Evolutionary conservation across 106 monocot species (phyloP).

Genomic region (Iris macrosiphon): DNA sequence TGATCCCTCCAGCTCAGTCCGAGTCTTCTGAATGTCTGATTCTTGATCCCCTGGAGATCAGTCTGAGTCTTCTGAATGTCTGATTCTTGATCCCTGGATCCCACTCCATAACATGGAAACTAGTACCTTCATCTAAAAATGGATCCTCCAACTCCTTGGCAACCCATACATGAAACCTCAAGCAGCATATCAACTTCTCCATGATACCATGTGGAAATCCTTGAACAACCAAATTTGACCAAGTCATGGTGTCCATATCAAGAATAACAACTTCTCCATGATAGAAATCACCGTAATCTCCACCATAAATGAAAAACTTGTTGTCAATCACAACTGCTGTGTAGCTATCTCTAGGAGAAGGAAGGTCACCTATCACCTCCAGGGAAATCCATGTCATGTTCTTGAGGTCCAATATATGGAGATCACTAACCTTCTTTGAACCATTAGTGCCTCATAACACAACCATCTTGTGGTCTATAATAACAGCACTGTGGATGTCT

Average conservation of each 20-base stretch:
- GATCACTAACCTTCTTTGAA: conserved; percentile 74
- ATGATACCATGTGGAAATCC: too few species aligned
- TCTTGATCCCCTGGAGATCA: too few species aligned
- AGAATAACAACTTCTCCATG: conserved; percentile 78
- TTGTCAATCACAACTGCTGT: conserved; percentile 52
- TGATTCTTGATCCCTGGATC: too few species aligned
- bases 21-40: too few species aligned
- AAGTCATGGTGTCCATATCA: conserved; percentile 54
- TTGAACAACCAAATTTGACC: too few species aligned
- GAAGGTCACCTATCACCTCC: conserved; percentile 51
- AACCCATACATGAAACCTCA: too few species aligned
- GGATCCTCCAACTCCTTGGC: too few species aligned
- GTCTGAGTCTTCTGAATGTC: too few species aligned
- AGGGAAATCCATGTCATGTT: conserved; percentile 72
- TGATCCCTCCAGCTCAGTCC: too few species aligned
- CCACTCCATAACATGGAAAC: too few species aligned
- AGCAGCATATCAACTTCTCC: too few species aligned
- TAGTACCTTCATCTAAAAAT: too few species aligned
- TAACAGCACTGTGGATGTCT: conserved; percentile 67
- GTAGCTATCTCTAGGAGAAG: conserved; percentile 74
- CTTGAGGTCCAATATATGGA: conserved; percentile 58
- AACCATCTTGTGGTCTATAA: conserved; percentile 60
- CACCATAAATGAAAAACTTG: conserved; percentile 58
- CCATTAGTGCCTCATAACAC: conserved; percentile 85
- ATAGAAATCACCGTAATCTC: conserved; percentile 79